phyloP scores from a whole-genome alignment of 805 yeast genomes.

The Komagataella pseudopastoris region DNA sequence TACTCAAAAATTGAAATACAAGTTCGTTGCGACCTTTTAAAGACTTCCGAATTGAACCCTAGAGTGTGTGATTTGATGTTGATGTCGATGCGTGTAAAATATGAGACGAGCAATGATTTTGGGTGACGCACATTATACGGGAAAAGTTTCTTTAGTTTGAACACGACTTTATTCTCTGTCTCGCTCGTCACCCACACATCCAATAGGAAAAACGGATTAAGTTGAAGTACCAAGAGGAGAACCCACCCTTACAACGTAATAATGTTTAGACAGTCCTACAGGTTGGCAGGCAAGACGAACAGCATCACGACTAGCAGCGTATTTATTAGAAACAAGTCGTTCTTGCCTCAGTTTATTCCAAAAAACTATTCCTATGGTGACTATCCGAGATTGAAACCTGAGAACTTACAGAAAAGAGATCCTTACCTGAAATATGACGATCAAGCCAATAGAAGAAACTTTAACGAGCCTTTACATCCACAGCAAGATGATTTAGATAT shows the following conservation, averaged over 20 bases:
- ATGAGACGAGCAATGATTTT: not conserved
- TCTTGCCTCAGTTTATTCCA: conserved; percentile 17
- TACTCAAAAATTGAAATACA: not conserved
- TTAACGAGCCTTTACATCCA: conserved; percentile 56
- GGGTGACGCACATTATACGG: not conserved
- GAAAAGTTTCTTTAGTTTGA: not conserved
- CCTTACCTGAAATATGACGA: conserved; percentile 70
- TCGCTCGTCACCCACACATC: not conserved
- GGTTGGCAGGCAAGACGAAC: not conserved
- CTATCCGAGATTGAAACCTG: conserved; percentile 31
- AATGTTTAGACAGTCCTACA: not conserved
- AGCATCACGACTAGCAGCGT: not conserved
- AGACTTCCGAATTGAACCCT: not conserved
- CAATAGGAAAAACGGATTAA: not conserved
- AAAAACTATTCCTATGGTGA: conserved; percentile 10
- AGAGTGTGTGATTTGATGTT: not conserved
- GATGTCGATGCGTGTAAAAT: not conserved
- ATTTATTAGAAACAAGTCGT: conserved; percentile 3
- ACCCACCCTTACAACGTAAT: not conserved
- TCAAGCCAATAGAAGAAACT: conserved; percentile 69
- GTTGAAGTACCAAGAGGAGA: not conserved
- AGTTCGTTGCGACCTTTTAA: not conserved
- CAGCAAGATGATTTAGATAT: conserved; percentile 65
- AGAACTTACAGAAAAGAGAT: conserved; percentile 49
- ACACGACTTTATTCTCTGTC: not conserved